Evolutionary conservation across 495 filamentous ascomycete genomes (phyloP), one percentile per base, ranked within the genome.

Genomic region (Aspergillus nidulans): DNA sequence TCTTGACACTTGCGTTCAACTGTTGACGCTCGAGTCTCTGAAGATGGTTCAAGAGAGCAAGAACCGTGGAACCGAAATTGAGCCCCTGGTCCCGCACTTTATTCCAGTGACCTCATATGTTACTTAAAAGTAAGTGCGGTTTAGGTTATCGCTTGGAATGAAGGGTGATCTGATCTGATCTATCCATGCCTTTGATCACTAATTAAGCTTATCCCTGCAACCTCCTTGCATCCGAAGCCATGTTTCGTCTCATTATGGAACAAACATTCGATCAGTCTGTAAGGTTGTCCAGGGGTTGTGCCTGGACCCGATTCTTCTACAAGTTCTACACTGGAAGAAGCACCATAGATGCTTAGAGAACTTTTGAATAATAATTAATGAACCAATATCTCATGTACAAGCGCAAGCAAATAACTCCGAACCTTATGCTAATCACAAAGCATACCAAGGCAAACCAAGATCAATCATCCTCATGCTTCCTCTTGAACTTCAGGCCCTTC

Each of bases 401-500:
- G 28, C 55, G 47, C 26, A 39, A 44, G 49, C 13, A 48, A 46
- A 34, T 7, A 34, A 57, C 55, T 57, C 55, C 55, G 39, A 23
- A 47, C 55, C 40, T 26, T 51, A 57, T 57, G 55, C 55, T 47
- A 56, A 56, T 30, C 40, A 47, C 55, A 47, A 47, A 57, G 51
- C 46, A 58, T 20, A 24, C 45, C 45, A 36, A 34, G 45, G 41
- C 15, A 32, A 7, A 50, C 21, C 36, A 39, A 39, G 26, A 51
- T 30, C 47, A 50, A 55, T 59, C 49, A 43, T 58, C 57, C 25
- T 55, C 57, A 24, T 59, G 57, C 48, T 49, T 55, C 42, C 77
- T 73, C 67, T 80, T 77, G 63, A 78, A 80, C 57, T 71, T 72
- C 60, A 69, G 52, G 38, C 70, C 72, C 55, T 69, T 76, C 52